Conservation (phyloP, 192 early-diverging fungal species). For the Backusella westeae region DNA sequence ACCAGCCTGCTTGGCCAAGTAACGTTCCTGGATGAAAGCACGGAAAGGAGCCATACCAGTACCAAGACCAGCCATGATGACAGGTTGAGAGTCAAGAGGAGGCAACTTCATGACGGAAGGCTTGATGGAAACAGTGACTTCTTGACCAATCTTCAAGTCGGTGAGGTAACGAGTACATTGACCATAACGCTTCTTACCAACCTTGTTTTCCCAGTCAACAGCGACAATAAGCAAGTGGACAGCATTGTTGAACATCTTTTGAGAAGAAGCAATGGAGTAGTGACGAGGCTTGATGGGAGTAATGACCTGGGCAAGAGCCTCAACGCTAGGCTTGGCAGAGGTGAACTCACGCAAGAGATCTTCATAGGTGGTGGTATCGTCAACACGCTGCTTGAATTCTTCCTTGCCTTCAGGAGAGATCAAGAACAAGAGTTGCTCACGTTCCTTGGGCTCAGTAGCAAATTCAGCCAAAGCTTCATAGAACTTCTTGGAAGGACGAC, state of each 20-base stretch:
- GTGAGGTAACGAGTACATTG: slow-evolving; percentile 92
- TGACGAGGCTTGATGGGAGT: slow-evolving; percentile 93
- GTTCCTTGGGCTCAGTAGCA: slow-evolving; percentile 68
- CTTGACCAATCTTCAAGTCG: slow-evolving; percentile 61
- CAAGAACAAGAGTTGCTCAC: slow-evolving; percentile 61
- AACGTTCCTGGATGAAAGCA: slow-evolving; percentile 94
- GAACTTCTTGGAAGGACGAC: slow-evolving; percentile 92
- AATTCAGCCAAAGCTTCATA: slow-evolving; percentile 77
- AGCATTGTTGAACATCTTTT: slow-evolving; percentile 80
- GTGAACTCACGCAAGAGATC: slow-evolving; percentile 86
- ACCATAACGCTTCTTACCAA: slow-evolving; percentile 70
- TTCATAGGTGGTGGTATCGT: slow-evolving; percentile 82
- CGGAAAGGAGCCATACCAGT: slow-evolving; percentile 99
- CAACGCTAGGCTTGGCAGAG: slow-evolving; percentile 72
- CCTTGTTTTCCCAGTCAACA: slow-evolving; percentile 80
- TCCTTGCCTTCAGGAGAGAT: slow-evolving; percentile 70
- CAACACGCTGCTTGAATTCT: slow-evolving; percentile 77
- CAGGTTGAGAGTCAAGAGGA: slow-evolving; percentile 72
- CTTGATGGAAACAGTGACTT: slow-evolving; percentile 87
- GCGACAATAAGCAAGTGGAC: slow-evolving; percentile 92
- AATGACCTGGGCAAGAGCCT: slow-evolving; percentile 71
- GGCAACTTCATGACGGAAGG: slow-evolving; percentile 97
- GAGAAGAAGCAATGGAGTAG: slow-evolving; percentile 96
- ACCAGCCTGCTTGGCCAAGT: slow-evolving; percentile 73
- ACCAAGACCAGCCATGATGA: slow-evolving; percentile 96